Base-by-base conservation (phyloP, 352 stramenopile species). In the Pythium brachiatum region DNA sequence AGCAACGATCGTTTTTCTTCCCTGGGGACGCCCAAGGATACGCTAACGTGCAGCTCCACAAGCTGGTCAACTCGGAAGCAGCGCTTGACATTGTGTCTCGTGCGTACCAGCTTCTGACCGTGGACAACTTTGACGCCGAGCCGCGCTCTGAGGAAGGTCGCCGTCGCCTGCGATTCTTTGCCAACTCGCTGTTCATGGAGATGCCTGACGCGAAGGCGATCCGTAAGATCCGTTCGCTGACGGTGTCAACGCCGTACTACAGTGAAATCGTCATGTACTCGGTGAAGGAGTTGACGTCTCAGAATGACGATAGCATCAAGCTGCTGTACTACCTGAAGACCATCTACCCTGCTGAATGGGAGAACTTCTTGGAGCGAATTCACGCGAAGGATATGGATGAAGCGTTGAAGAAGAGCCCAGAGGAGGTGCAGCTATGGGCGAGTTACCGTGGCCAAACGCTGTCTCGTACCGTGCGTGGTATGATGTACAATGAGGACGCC, bases 281-380 rank as follows among this genome's bases (percentile, higher is more conserved):
- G 60, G 77, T 94, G 50, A 92, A 94, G 68, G 86, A 94, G 23
- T 54, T 94, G 55, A 94, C 86, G 0, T 60, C 75, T 0, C 76
- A 92, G 57, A 94, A 94, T 47, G 86, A 92, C 29, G 86, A 94
- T 71, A 95, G 95, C 59, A 96, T 99, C 44, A 99, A 96, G 36
- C 90, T 97, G 18, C 69, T 99, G 62, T 95, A 99, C 36, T 99
- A 99, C 62, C 66, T 97, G 57, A 83, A 92, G 57, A 94, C 86
- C 5, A 93, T 94, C 23, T 91, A 94, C 53, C 81, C 81, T 12
- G 88, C 86, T 38, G 86, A 94, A 64, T 94, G 81, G 79, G 82
- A 90, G 46, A 92, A 94, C 54, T 68, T 94, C 55, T 63, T 94
- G 0, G 86, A 94, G 61, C 79, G 86, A 7, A 70, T 94, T 27